phyloP scores from a whole-genome alignment of 331 rosid genomes.

The Quercus phellos region DNA sequence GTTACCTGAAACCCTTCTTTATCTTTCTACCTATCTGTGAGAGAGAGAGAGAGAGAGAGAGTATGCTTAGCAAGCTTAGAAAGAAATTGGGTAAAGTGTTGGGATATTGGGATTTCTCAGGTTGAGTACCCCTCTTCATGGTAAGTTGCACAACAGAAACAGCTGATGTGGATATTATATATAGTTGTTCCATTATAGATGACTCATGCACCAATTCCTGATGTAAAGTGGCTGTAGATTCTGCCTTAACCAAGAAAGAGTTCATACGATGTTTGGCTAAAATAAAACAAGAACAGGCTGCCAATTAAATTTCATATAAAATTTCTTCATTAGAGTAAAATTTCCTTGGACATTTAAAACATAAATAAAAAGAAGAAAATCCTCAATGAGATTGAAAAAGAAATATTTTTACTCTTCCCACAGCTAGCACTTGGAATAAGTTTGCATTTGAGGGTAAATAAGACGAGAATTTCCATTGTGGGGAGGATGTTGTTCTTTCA shows the following conservation, averaged over 20 bases:
- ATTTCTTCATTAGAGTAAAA: background rate
- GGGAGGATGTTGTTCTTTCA: no score
- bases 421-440: no score
- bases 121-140: background rate
- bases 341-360: background rate
- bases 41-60: background rate
- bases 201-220: background rate
- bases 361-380: background rate
- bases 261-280: background rate
- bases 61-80: background rate
- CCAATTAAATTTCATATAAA: background rate
- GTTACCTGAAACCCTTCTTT: background rate
- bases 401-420: background rate
- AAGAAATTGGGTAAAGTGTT: background rate
- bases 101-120: background rate
- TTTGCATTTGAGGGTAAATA: no score
- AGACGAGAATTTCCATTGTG: no score
- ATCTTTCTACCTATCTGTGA: background rate
- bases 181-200: background rate
- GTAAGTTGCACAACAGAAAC: background rate
- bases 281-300: background rate
- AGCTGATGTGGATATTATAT: background rate
- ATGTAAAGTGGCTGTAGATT: background rate
- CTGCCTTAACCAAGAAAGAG: background rate
- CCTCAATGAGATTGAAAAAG: background rate